These are phyloP conservation scores for Penicillium atrosanguineum DNA, from an alignment of 495 filamentous ascomycete genomes.

Conservation along the genomic window DNA sequence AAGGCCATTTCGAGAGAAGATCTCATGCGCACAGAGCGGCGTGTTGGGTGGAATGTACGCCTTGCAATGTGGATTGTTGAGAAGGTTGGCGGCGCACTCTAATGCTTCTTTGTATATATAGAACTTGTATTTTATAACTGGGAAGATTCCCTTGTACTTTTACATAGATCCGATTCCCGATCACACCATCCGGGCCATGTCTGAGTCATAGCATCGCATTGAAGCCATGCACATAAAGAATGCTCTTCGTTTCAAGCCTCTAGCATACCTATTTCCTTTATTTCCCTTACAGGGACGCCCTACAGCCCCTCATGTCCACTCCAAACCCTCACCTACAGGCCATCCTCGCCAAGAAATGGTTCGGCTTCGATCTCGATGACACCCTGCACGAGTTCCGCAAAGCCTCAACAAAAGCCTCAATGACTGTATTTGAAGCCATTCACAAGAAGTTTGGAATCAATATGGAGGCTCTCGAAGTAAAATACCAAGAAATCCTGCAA, in stretches of 20 bases:
- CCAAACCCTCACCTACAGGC: neutral
- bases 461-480: slow-evolving; percentile 14
- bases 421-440: slow-evolving; percentile 22
- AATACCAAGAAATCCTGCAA: slow-evolving; percentile 28
- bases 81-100: slow-evolving; percentile 68
- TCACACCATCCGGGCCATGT: no score
- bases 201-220: no score
- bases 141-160: slow-evolving; percentile 10
- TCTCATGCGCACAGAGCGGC: slow-evolving; percentile 73
- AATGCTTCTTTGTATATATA: slow-evolving; percentile 16
- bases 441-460: neutral
- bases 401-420: slow-evolving; percentile 28
- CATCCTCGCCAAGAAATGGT: slow-evolving; percentile 24
- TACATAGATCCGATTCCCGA: slow-evolving; percentile 2
- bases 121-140: slow-evolving; percentile 2
- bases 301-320: neutral
- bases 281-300: neutral
- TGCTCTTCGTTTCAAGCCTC: no score
- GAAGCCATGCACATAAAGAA: no score
- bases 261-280: no score
- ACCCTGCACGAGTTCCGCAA: slow-evolving; percentile 42
- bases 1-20: slow-evolving; percentile 65
- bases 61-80: slow-evolving; percentile 88
- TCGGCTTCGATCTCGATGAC: slow-evolving; percentile 43
- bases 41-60: slow-evolving; percentile 80